Conservation (phyloP, 176 grass and related monocot species). For the Carex kokanica region DNA sequence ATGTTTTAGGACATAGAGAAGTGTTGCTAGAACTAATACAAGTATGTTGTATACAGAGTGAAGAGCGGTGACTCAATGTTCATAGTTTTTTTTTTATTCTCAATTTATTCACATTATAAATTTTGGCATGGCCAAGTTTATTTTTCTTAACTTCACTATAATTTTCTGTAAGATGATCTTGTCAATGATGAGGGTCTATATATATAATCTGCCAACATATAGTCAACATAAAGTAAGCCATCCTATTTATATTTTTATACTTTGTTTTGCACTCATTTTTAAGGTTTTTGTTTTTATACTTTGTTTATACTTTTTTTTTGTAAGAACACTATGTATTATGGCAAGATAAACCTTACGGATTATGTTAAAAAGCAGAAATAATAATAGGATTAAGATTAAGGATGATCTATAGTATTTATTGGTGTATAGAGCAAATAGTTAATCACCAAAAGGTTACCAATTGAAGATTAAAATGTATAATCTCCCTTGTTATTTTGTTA, state of each 20-base stretch:
- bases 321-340: neutral
- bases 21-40: conserved; percentile 4
- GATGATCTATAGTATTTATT: neutral
- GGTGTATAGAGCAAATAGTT: neutral
- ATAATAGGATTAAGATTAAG: neutral
- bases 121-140: neutral
- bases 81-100: neutral
- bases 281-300: neutral
- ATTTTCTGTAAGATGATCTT: conserved; percentile 4
- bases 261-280: neutral
- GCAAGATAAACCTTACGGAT: neutral
- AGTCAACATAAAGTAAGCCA: no score
- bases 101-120: neutral
- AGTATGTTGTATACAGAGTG: conserved; percentile 12
- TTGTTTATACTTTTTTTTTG: neutral
- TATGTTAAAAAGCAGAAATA: neutral
- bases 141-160: neutral
- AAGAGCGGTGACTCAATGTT: neutral
- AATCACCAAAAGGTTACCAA: neutral
- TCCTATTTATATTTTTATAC: neutral
- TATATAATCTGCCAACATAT: neutral
- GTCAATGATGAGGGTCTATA: neutral
- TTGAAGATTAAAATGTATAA: neutral
- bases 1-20: neutral
- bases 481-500: neutral